Percentiles rank a stretch among this genome's conserved stretches.
These are phyloP conservation scores for Ganoderma boninense DNA, from an alignment of 1,284 basidiomycete species.

Conservation along the genomic window DNA sequence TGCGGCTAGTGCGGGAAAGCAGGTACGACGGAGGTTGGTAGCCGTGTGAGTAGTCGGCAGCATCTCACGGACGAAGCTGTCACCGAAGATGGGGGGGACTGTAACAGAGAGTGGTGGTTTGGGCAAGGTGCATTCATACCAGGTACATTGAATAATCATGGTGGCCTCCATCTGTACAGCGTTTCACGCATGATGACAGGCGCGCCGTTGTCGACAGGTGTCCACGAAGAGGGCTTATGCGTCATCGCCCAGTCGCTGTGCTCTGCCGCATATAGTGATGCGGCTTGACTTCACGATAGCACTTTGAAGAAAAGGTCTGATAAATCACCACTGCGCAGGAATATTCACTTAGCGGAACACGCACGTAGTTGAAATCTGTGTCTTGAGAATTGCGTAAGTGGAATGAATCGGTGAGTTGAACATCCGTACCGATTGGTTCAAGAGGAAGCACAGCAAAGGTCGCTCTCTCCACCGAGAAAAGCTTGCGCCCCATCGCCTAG, in stretches of 20 bases:
- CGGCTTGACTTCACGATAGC: background rate
- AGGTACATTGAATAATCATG: background rate
- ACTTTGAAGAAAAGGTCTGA: background rate
- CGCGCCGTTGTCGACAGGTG: background rate
- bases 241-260: background rate
- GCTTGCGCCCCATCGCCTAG: background rate
- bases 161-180: background rate
- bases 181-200: background rate
- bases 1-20: constrained; percentile 9
- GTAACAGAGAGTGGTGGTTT: background rate
- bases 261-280: background rate
- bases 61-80: background rate
- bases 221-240: background rate
- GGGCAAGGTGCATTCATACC: background rate
- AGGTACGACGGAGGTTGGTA: background rate
- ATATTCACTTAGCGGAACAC: background rate
- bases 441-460: background rate
- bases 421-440: background rate
- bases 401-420: background rate
- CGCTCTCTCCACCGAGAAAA: background rate
- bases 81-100: background rate
- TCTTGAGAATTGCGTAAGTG: background rate
- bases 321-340: background rate
- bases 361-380: background rate
- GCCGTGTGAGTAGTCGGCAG: background rate